These are phyloP conservation scores for Solanum pinnatisectum DNA, from an alignment of 257 asterid genomes.

Conservation along the genomic window DNA sequence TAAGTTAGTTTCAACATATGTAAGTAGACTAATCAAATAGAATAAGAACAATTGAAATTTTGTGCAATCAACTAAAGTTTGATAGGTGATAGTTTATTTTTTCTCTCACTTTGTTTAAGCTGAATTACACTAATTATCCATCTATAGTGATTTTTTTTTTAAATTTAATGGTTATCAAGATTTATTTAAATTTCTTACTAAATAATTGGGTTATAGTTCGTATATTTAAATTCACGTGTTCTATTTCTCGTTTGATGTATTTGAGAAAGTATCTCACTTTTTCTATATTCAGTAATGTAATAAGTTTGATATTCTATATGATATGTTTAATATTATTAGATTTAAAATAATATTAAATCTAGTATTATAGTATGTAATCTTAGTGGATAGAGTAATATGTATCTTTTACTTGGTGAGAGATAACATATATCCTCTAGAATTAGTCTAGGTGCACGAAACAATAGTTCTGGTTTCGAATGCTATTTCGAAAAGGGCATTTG, in stretches of 20 bases:
- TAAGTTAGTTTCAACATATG: background rate
- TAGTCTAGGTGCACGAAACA: background rate
- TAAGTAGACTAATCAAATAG: background rate
- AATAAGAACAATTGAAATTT: background rate
- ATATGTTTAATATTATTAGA: background rate
- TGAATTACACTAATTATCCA: background rate
- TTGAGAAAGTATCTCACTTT: background rate
- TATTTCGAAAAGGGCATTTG: background rate
- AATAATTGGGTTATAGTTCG: too few relatives aligned
- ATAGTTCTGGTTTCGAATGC: background rate
- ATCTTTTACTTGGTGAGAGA: background rate
- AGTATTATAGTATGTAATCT: too few relatives aligned
- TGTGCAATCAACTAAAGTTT: background rate
- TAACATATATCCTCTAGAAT: background rate
- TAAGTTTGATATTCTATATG: too few relatives aligned
- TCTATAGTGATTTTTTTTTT: too few relatives aligned
- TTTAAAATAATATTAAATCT: too few relatives aligned
- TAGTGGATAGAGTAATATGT: background rate
- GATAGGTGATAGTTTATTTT: background rate
- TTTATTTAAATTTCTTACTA: too few relatives aligned
- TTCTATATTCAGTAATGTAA: too few relatives aligned
- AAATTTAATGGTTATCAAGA: too few relatives aligned
- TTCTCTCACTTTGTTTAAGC: background rate
- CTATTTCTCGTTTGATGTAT: background rate
- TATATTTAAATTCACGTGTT: too few relatives aligned